A percentile compares a stretch with the other conserved stretches of the same genome.
Evolutionary conservation across 2,329 filamentous ascomycete genomes (phyloP).

Genomic region (Chaetoscypha palmicola): DNA sequence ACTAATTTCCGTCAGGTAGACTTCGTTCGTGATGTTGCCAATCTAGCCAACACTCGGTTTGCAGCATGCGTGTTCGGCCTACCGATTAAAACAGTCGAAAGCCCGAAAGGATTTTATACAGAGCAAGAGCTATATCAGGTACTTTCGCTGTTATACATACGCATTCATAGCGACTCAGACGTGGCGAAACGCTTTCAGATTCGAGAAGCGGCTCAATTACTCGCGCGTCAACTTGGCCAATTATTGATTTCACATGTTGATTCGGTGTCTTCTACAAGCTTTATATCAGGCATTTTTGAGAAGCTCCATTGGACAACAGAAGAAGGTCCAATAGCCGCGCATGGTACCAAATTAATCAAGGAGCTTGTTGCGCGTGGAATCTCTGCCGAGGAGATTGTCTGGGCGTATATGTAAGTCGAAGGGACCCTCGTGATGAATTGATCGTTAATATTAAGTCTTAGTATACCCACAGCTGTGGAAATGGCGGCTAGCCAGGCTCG

Average conservation of each 20-base stretch:
- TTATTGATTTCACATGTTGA: constrained; percentile 61
- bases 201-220: constrained; percentile 48
- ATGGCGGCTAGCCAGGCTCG: constrained; percentile 66
- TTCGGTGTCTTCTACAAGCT: constrained; percentile 42
- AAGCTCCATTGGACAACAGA: constrained; percentile 36
- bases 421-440: neutral
- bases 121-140: constrained; percentile 52
- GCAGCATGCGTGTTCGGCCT: constrained; percentile 47
- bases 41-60: constrained; percentile 48
- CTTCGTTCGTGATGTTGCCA: constrained; percentile 53
- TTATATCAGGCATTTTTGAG: constrained; percentile 46
- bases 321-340: constrained; percentile 47
- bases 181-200: constrained; percentile 59
- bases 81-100: constrained; percentile 46
- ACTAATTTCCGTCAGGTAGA: constrained; percentile 55
- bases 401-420: constrained; percentile 24
- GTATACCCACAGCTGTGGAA: constrained; percentile 52
- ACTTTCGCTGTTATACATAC: constrained; percentile 57
- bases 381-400: constrained; percentile 55
- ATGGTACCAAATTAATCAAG: constrained; percentile 60
- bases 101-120: constrained; percentile 44
- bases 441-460: constrained; percentile 1
- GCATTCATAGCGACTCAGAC: constrained; percentile 58
- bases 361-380: constrained; percentile 57
- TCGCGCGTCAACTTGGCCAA: constrained; percentile 52